These are phyloP conservation scores for Saitozyma podzolica DNA, from an alignment of 768 basidiomycete species.

Conservation along the genomic window DNA sequence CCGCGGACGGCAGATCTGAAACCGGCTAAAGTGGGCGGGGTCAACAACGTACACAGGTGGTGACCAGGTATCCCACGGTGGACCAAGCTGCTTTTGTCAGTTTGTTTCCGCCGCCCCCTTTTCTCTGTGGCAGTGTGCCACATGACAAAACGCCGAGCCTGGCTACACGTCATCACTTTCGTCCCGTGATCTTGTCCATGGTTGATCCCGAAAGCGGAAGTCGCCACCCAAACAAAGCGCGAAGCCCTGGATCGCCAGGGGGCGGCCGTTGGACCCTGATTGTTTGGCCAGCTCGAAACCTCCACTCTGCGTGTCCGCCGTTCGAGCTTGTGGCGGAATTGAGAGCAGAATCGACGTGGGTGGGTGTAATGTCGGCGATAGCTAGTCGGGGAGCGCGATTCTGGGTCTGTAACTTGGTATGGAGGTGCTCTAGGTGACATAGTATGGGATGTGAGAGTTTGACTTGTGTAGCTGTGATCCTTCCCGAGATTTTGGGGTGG, in stretches of 20 bases:
- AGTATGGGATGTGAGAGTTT: no score
- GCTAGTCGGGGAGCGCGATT: neutral
- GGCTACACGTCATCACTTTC: neutral
- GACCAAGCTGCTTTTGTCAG: no score
- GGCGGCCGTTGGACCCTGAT: no score
- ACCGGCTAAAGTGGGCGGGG: no score
- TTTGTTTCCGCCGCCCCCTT: no score
- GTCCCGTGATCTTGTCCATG: neutral
- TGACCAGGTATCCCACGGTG: neutral
- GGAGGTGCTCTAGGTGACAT: neutral
- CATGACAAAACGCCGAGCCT: neutral
- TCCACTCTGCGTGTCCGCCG: constrained; percentile 1
- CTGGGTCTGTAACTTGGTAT: neutral
- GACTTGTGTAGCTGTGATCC: no score
- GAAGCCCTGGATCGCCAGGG: no score
- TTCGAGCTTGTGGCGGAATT: neutral
- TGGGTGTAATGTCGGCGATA: neutral
- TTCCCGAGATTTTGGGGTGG: no score
- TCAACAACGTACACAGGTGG: no score
- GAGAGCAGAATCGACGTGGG: neutral
- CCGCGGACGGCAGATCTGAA: no score
- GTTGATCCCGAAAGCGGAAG: neutral
- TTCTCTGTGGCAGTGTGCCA: constrained; percentile 4
- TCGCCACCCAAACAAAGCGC: no score
- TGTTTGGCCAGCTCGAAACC: neutral